Evolutionary conservation across 768 basidiomycete genomes (phyloP).

Genomic region (Crassisporium funariophilum): DNA sequence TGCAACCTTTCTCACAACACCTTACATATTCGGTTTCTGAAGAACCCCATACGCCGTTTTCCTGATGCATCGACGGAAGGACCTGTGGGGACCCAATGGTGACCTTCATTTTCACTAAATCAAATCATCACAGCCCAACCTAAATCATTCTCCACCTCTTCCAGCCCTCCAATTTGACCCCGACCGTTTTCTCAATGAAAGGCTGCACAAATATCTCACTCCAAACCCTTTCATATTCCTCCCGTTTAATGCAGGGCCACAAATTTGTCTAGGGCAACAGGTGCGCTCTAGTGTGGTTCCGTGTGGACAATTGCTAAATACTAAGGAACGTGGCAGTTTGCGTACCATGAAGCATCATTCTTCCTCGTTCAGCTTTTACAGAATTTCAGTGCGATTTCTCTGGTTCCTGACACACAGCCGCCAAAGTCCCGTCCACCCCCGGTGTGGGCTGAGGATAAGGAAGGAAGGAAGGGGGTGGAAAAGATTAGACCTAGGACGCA

Average conservation of each 20-base stretch:
- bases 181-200: constrained; percentile 62
- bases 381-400: constrained; percentile 41
- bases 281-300: constrained; percentile 15
- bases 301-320: background rate
- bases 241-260: constrained; percentile 51
- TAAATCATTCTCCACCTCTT: background rate
- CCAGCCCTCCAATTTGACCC: constrained; percentile 65
- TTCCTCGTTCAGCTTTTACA: constrained; percentile 53
- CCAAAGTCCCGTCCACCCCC: constrained; percentile 34
- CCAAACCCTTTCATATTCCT: constrained; percentile 58
- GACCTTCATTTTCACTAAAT: background rate
- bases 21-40: background rate
- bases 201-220: constrained; percentile 53
- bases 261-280: constrained; percentile 52
- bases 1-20: background rate
- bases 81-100: constrained; percentile 72
- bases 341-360: constrained; percentile 49
- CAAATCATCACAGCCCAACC: background rate
- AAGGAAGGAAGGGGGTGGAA: constrained; percentile 34
- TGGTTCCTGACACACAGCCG: constrained; percentile 41
- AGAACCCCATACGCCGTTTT: constrained; percentile 43
- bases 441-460: constrained; percentile 35
- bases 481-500: constrained; percentile 35
- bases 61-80: constrained; percentile 60
- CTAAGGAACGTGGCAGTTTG: constrained; percentile 33